Conservation (phyloP, 2,329 filamentous ascomycete species). For the Beauveria sp. region DNA sequence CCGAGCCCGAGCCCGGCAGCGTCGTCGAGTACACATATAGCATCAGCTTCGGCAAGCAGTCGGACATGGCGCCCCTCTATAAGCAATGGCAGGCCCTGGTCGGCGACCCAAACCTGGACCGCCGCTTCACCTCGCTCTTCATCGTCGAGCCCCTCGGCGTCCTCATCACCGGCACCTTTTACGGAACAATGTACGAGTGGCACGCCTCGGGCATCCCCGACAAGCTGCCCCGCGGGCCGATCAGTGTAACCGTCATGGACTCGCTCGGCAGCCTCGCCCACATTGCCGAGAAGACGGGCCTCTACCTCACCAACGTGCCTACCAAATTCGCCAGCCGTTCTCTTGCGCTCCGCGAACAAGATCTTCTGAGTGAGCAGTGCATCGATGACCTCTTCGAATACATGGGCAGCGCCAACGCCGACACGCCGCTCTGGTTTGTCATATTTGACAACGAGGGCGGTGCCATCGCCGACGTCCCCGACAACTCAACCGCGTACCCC, state of each 20-base stretch:
- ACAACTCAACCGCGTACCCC: slow-evolving; percentile 51
- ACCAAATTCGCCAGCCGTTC: slow-evolving; percentile 51
- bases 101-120: slow-evolving; percentile 45
- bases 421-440: slow-evolving; percentile 50
- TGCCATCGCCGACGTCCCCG: slow-evolving; percentile 47
- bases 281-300: slow-evolving; percentile 40
- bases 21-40: slow-evolving; percentile 53
- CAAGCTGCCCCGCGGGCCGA: slow-evolving; percentile 35
- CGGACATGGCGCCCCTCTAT: slow-evolving; percentile 42
- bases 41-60: slow-evolving; percentile 40
- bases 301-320: slow-evolving; percentile 40
- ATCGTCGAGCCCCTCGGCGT: slow-evolving; percentile 45
- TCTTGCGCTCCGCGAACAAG: slow-evolving; percentile 42
- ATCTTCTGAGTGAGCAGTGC: slow-evolving; percentile 36
- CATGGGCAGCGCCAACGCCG: slow-evolving; percentile 40
- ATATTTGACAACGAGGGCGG: slow-evolving; percentile 58
- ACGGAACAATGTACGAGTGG: slow-evolving; percentile 51
- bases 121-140: slow-evolving; percentile 51
- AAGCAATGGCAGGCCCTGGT: slow-evolving; percentile 52
- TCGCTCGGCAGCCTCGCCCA: slow-evolving; percentile 54
- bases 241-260: slow-evolving; percentile 46
- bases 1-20: slow-evolving; percentile 46
- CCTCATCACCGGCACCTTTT: slow-evolving; percentile 53
- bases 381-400: slow-evolving; percentile 47
- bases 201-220: slow-evolving; percentile 40